phyloP scores from a whole-genome alignment of 306 rosid species.

The Dryas alaskensis region DNA sequence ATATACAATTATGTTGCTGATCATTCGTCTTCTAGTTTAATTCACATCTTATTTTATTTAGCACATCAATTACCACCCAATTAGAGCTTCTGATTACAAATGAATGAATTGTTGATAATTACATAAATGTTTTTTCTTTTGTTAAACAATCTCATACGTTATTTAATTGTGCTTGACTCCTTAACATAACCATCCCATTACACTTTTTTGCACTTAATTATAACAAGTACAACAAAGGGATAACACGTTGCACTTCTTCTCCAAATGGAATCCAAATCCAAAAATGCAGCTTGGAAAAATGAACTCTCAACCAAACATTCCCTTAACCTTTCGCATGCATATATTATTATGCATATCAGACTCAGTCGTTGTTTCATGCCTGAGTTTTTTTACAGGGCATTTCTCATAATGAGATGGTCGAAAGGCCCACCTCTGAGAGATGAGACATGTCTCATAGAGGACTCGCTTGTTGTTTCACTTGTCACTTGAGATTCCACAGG shows the following conservation, averaged over 20 bases:
- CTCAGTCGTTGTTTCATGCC: conserved; percentile 13
- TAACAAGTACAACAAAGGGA: no score
- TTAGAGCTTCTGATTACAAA: neutral
- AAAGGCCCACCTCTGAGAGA: no score
- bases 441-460: no score
- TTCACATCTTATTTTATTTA: neutral
- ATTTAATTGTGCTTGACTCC: no score
- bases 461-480: conserved; percentile 18
- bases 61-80: neutral
- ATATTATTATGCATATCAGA: neutral
- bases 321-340: conserved; percentile 15
- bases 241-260: no score
- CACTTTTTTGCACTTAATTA: no score
- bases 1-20: neutral
- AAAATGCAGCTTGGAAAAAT: neutral
- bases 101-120: no score
- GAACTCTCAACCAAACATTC: conserved; percentile 1
- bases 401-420: no score
- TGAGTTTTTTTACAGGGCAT: no score
- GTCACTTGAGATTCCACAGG: conserved; percentile 14
- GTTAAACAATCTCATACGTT: no score
- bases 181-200: no score
- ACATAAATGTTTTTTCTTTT: no score
- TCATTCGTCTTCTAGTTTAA: neutral
- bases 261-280: neutral